Evolutionary conservation across 805 yeast genomes (phyloP).

Genomic region (Kodamaea restingae): DNA sequence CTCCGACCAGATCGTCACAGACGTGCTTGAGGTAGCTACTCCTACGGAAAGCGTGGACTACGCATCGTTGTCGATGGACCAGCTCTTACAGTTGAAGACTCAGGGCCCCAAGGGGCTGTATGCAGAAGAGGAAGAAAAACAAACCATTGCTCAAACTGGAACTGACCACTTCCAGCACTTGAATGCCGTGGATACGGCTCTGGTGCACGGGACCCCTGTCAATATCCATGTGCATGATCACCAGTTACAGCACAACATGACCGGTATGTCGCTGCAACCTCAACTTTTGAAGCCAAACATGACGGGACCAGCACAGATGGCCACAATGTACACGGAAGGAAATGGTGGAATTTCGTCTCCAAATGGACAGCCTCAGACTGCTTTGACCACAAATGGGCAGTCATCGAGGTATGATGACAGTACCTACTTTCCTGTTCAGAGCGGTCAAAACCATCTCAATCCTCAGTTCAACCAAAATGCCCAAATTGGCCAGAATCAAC

Average conservation of each 20-base stretch:
- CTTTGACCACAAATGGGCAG: slow-evolving; percentile 12
- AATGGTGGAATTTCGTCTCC: too few species aligned
- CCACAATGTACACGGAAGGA: slow-evolving; percentile 12
- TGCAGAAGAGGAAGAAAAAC: slow-evolving; percentile 67
- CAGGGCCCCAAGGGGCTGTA: slow-evolving; percentile 31
- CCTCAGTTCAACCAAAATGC: too few species aligned
- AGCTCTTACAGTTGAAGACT: slow-evolving; percentile 47
- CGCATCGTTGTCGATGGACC: slow-evolving; percentile 73
- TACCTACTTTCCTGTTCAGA: slow-evolving; percentile 2
- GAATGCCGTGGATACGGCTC: slow-evolving; percentile 68
- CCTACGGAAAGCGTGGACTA: slow-evolving; percentile 43
- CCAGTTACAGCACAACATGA: slow-evolving; percentile 30
- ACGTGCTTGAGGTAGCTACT: slow-evolving; percentile 29
- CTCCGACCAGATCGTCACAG: slow-evolving; percentile 59
- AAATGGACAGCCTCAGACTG: slow-evolving; percentile 40
- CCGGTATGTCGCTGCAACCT: slow-evolving; percentile 31
- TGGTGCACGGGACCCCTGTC: slow-evolving; percentile 66
- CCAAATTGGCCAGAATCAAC: too few species aligned
- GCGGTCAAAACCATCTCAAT: too few species aligned
- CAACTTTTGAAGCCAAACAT: slow-evolving; percentile 37
- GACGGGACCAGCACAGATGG: slow-evolving; percentile 46
- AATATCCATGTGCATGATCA: slow-evolving; percentile 39
- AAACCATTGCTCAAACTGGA: slow-evolving; percentile 68
- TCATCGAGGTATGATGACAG: slow-evolving; percentile 5
- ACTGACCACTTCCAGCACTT: slow-evolving; percentile 62